phyloP scores from a whole-genome alignment of 495 filamentous ascomycete species.

The Aspergillus indologenus region DNA sequence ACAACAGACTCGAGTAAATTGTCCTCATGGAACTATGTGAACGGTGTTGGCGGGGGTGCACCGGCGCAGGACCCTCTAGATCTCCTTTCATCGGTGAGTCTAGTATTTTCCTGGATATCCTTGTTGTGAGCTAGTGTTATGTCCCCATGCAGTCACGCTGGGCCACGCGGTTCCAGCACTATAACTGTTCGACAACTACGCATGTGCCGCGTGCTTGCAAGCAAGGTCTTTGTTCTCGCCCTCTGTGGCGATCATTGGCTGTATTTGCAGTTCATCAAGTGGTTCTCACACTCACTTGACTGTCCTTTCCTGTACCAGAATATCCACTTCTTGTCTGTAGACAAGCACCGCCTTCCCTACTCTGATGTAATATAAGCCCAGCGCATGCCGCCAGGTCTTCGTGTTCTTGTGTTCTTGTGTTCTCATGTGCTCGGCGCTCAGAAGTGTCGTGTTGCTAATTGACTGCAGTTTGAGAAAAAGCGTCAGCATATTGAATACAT shows the following conservation, averaged over 20 bases:
- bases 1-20: constrained; percentile 88
- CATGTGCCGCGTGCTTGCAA: not conserved
- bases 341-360: not conserved
- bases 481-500: constrained; percentile 81
- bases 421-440: not conserved
- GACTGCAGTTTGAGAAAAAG: constrained; percentile 81
- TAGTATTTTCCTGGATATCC: not conserved
- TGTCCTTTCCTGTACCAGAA: not conserved
- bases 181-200: not conserved
- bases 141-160: not conserved
- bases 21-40: constrained; percentile 74
- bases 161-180: not conserved
- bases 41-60: constrained; percentile 41
- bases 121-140: not conserved
- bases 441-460: constrained; percentile 23
- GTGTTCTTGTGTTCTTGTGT: not conserved
- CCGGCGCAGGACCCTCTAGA: constrained; percentile 57
- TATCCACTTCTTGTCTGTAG: not conserved
- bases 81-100: constrained; percentile 52
- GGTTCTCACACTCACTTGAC: not conserved
- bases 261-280: not conserved
- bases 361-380: not conserved
- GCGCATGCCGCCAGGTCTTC: too few relatives aligned
- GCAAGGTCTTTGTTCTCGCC: not conserved
- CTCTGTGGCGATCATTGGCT: not conserved